Evolutionary conservation across 2,329 filamentous ascomycete genomes (phyloP), one percentile per base, ranked within the genome.

Genomic region (Colletotrichum noveboracense): DNA sequence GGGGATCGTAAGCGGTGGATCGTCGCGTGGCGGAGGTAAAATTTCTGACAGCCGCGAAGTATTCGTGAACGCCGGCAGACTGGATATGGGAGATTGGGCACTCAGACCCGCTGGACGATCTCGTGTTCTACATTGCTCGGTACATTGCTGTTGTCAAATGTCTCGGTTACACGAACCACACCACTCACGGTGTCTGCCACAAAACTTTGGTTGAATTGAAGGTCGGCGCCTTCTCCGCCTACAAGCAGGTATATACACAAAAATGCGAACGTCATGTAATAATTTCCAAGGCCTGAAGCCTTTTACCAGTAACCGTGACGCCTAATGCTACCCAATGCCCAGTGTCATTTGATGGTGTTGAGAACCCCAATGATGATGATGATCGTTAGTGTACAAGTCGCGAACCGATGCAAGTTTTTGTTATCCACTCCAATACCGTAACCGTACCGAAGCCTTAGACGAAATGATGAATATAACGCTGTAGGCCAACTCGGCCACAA

Each of bases 301-400:
- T 38, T 30, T 58, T 75, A 26, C 62, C 72, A 38, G 26, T 36
- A 62, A 38, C 73, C 70, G 55, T 48, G 73, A 75, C 74, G 74
- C 74, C 73, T 32, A 24, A 75, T 75, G 70, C 74, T 75, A 24
- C 64, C 74, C 74, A 52, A 69, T 75, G 74, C 74, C 73, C 74
- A 58, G 24, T 28, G 70, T 69, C 70, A 73, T 75, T 68, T 67
- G 64, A 64, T n/a, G 70, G 64, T 75, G 32, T 75, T 71, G 70
- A 61, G 65, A 75, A 60, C 64, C 74, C 58, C 74, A 36, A 74
- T 74, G 66, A 71, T 56, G 56, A 75, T 73, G 56, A 75, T 55
- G 58, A 65, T 74, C 74, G 70, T 75, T 75, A 75, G 70, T 75
- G 58, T 75, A 74, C 74, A 75, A 74, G 65, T 75, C 70, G 73